phyloP scores from a whole-genome alignment of 352 stramenopile genomes.

The Hyaloperonospora brassicae region DNA sequence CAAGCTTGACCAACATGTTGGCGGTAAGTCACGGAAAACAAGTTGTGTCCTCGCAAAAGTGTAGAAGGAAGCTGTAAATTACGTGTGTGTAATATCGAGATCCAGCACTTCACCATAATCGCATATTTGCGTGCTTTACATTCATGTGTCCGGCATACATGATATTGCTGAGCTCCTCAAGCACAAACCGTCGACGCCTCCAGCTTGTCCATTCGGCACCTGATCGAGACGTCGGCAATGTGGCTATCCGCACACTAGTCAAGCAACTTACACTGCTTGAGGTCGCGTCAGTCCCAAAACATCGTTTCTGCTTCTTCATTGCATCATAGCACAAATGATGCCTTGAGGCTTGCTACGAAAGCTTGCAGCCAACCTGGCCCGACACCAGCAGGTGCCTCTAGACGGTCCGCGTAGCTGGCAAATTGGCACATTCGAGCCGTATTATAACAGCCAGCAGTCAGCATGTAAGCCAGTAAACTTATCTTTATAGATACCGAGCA shows the following conservation, averaged over 20 bases:
- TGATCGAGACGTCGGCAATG: slow-evolving; percentile 69
- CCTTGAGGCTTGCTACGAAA: slow-evolving; percentile 58
- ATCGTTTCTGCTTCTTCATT: too few species aligned
- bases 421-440: too few species aligned
- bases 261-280: slow-evolving; percentile 57
- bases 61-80: too few species aligned
- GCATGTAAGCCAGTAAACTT: too few species aligned
- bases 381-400: slow-evolving; percentile 79
- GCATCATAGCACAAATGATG: slow-evolving; percentile 71
- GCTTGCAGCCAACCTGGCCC: slow-evolving; percentile 55
- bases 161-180: slow-evolving; percentile 79
- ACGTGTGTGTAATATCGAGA: too few species aligned
- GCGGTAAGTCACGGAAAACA: too few species aligned
- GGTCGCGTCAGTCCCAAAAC: slow-evolving; percentile 62
- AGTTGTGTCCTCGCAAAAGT: too few species aligned
- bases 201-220: slow-evolving; percentile 46
- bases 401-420: too few species aligned
- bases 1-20: too few species aligned
- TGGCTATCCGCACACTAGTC: slow-evolving; percentile 68
- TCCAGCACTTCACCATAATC: too few species aligned
- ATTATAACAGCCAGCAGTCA: slow-evolving; percentile 11
- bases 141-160: too few species aligned
- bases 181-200: slow-evolving; percentile 3
- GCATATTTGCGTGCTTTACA: slow-evolving; percentile 43
- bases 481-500: too few species aligned